phyloP scores from a whole-genome alignment of 1,284 basidiomycete genomes.

The Sporisorium iseilematis-ciliati region DNA sequence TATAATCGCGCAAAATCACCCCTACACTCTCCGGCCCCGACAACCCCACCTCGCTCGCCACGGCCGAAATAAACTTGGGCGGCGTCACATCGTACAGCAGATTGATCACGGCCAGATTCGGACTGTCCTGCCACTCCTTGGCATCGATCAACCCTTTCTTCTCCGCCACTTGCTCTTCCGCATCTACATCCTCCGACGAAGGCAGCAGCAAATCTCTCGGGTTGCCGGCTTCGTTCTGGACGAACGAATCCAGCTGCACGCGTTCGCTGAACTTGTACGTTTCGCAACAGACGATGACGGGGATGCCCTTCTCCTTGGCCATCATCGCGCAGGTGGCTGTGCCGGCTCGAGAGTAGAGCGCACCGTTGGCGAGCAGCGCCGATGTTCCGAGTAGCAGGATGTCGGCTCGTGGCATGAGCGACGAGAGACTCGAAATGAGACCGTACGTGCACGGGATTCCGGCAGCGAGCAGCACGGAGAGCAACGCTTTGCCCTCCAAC shows the following conservation, averaged over 20 bases:
- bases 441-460: constrained; percentile 91
- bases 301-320: constrained; percentile 87
- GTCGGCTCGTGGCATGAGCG: constrained; percentile 82
- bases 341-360: constrained; percentile 92
- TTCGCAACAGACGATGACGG: constrained; percentile 96
- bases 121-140: constrained; percentile 45
- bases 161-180: constrained; percentile 9
- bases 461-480: constrained; percentile 79
- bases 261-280: constrained; percentile 98
- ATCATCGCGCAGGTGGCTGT: constrained; percentile 97
- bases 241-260: constrained; percentile 92
- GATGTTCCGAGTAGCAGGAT: constrained; percentile 92
- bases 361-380: constrained; percentile 92
- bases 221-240: constrained; percentile 85
- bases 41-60: constrained; percentile 67
- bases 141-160: constrained; percentile 39
- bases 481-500: constrained; percentile 82
- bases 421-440: constrained; percentile 86
- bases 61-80: constrained; percentile 63
- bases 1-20: constrained; percentile 68
- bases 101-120: constrained; percentile 60
- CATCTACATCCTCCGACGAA: constrained; percentile 22
- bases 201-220: constrained; percentile 49
- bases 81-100: constrained; percentile 69
- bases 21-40: constrained; percentile 68